phyloP scores from a whole-genome alignment of 805 yeast species.

The Alloascoidea africana region DNA sequence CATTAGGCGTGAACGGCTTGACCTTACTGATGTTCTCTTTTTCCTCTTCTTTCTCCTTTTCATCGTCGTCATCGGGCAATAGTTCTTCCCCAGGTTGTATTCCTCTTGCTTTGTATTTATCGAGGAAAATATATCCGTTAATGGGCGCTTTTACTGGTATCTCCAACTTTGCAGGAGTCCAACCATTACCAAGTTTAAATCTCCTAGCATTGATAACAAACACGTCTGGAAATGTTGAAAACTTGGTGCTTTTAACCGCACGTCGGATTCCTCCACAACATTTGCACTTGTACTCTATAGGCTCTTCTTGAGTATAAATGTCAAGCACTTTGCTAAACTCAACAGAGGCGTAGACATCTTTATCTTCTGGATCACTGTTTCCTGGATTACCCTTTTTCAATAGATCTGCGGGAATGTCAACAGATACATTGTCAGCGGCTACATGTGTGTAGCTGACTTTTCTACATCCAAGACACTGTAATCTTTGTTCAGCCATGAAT shows the following conservation, averaged over 20 bases:
- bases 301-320: constrained; percentile 29
- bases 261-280: constrained; percentile 31
- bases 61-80: no score
- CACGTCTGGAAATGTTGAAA: constrained; percentile 54
- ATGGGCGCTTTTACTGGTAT: no score
- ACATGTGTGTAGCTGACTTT: constrained; percentile 44
- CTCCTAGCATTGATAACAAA: constrained; percentile 64
- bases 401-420: constrained; percentile 42
- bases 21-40: no score
- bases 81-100: no score
- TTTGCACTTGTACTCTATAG: constrained; percentile 50
- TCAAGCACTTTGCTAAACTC: constrained; percentile 33
- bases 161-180: constrained; percentile 78
- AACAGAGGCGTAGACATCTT: constrained; percentile 31
- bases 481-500: constrained; percentile 48
- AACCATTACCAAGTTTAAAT: constrained; percentile 68
- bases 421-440: constrained; percentile 44
- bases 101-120: no score
- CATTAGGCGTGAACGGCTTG: no score
- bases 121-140: no score
- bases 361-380: constrained; percentile 29
- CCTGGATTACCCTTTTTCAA: no score
- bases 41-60: no score
- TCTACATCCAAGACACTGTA: constrained; percentile 42
- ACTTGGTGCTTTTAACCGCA: constrained; percentile 29